Evolutionary conservation across 495 filamentous ascomycete species (phyloP), one percentile per base, ranked within the genome.

Genomic region (Penicillium lividum): DNA sequence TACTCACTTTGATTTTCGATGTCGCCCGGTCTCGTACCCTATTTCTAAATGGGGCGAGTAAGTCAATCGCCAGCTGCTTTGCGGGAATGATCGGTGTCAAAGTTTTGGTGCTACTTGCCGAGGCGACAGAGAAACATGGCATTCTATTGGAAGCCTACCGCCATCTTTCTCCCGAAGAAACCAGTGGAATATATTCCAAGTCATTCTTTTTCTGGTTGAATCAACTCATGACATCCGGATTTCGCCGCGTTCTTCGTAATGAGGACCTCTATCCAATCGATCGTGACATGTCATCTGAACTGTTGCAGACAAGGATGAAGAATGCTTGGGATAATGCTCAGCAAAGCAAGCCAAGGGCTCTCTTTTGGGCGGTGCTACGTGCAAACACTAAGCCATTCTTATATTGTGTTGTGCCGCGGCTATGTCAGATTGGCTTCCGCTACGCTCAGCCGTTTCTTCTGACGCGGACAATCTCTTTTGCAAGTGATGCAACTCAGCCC

Each of bases 161-260:
- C 15, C 38, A 13, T 7, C 25, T 54, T 5, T 54, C 52, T 1
- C 52, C 52, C 3, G 52, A 54, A 25, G 52, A 54, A 45, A 54
- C 52, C 10, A 54, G 52, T 28, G 52, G 52, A 0, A 54, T 54
- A 2, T 54, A 54, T 25, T 28, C 16, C 22, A 40, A 16, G 16
- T 54, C 52, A 5, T 42, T 54, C 27, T 54, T 54, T 27, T 54
- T 54, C 27, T 54, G 52, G 52, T 15, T 54, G 11, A 54, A 54
- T 31, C 36, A 54, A 16, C 52, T 54, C 40, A 54, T 54, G 52
- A 54, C 52, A 6, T 54, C 52, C 10, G 52, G 52, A 1, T 54
- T 54, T 13, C 18, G 28, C 7, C 18, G 52, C 0, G 38, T 54
- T 46, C 36, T 54, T 16, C 36, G n/a, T 5, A 54, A 45, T 46